Conservation (phyloP, 768 basidiomycete genomes). For the Rickenella mellea region DNA sequence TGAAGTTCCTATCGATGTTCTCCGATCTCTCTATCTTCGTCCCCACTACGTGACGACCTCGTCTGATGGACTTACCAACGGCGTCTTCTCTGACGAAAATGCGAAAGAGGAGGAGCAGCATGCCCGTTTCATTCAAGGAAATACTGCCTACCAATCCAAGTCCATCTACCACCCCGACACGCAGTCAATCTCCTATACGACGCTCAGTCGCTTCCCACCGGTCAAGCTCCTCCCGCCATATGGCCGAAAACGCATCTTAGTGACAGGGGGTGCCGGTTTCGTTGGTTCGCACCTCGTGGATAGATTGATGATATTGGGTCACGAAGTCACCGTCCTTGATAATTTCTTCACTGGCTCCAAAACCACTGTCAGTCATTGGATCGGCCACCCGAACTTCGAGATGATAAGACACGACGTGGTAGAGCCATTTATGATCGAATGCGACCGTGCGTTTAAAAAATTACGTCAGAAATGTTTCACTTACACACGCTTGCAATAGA, state of each 20-base stretch:
- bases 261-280: slow-evolving; percentile 97
- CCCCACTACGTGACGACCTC: slow-evolving; percentile 59
- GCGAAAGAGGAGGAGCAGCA: slow-evolving; percentile 33
- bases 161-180: slow-evolving; percentile 77
- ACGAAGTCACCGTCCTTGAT: slow-evolving; percentile 94
- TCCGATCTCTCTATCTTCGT: slow-evolving; percentile 84
- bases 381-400: slow-evolving; percentile 98
- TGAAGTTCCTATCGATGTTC: slow-evolving; percentile 66
- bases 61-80: slow-evolving; percentile 16
- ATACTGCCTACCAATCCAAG: slow-evolving; percentile 62
- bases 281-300: slow-evolving; percentile 98
- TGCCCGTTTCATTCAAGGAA: slow-evolving; percentile 42
- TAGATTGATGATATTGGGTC: slow-evolving; percentile 93
- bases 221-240: slow-evolving; percentile 78
- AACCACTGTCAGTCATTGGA: slow-evolving; percentile 93
- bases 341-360: slow-evolving; percentile 99
- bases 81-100: slow-evolving; percentile 24
- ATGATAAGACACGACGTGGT: slow-evolving; percentile 96
- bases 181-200: slow-evolving; percentile 84
- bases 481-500: slow-evolving; percentile 42
- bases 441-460: slow-evolving; percentile 64
- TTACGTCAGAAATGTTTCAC: slow-evolving; percentile 5
- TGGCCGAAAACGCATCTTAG: slow-evolving; percentile 78
- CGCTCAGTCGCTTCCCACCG: slow-evolving; percentile 85
- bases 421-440: slow-evolving; percentile 97